Conservation (phyloP, 2,329 filamentous ascomycete species). For the Trichoderma atrobrunneum region DNA sequence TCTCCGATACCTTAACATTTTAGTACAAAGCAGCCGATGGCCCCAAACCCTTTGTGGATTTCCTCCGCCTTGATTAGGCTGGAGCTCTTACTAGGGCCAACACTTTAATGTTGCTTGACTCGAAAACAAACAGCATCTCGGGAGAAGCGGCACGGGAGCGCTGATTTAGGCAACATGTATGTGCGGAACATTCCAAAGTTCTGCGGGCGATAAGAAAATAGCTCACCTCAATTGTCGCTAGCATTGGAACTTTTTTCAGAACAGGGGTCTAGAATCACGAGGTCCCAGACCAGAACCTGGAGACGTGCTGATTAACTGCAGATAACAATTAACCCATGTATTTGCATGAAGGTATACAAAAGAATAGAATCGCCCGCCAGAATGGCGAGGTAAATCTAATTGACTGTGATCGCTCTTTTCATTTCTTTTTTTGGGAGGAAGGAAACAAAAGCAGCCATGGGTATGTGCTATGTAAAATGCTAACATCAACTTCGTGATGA, state of each 20-base stretch:
- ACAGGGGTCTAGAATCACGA: conserved; percentile 2
- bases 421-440: not conserved
- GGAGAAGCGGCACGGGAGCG: not conserved
- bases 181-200: conserved; percentile 1
- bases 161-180: not conserved
- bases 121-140: not conserved
- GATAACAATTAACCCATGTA: not conserved
- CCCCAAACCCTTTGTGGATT: not conserved
- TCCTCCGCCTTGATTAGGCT: not conserved
- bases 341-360: not conserved
- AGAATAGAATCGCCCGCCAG: not conserved
- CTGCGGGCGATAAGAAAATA: not conserved
- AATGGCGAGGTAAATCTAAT: not conserved
- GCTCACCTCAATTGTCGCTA: not conserved
- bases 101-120: not conserved
- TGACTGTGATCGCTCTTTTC: not conserved
- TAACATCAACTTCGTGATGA: not conserved
- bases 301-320: not conserved
- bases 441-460: not conserved
- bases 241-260: not conserved
- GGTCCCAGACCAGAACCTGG: not conserved
- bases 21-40: not conserved
- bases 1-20: not conserved
- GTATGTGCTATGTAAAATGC: not conserved
- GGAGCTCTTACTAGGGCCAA: not conserved